phyloP scores from a whole-genome alignment of 2,329 filamentous ascomycete genomes.

The Ophiobolus disseminans region DNA sequence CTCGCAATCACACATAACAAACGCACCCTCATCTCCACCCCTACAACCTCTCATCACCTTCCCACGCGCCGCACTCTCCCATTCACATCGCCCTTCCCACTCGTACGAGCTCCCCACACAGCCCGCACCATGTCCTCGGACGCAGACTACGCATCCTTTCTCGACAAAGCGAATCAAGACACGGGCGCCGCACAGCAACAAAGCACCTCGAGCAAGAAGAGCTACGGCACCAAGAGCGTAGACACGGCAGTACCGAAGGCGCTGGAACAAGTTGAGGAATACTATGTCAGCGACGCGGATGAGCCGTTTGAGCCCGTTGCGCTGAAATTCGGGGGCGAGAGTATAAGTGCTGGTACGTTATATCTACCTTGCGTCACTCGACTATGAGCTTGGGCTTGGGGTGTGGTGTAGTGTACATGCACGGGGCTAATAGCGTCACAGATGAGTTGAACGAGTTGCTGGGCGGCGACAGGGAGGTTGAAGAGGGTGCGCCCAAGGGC shows the following conservation, averaged over 20 bases:
- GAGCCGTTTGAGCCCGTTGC: constrained; percentile 83
- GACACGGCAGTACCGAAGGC: constrained; percentile 64
- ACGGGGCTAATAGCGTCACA: constrained; percentile 44
- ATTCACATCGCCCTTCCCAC: background rate
- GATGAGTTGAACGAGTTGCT: constrained; percentile 75
- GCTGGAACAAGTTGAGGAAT: constrained; percentile 57
- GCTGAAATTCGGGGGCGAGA: constrained; percentile 65
- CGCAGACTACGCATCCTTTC: constrained; percentile 81
- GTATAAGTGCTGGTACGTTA: constrained; percentile 63
- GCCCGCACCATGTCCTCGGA: constrained; percentile 70
- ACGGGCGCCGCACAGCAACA: constrained; percentile 39
- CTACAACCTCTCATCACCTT: background rate
- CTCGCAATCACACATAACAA: background rate
- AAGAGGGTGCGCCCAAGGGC: constrained; percentile 70
- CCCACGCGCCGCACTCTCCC: background rate
- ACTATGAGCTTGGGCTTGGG: background rate
- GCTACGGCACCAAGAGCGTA: constrained; percentile 48
- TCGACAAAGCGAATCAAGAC: constrained; percentile 85
- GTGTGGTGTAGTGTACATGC: background rate
- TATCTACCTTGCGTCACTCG: background rate
- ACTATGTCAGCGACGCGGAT: constrained; percentile 83
- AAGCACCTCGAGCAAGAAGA: constrained; percentile 27
- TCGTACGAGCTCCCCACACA: background rate
- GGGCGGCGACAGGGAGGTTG: constrained; percentile 64
- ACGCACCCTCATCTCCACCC: background rate